Evolutionary conservation across 805 yeast species (phyloP), one percentile per base, ranked within the genome.

Genomic region (Maudiozyma bulderi): DNA sequence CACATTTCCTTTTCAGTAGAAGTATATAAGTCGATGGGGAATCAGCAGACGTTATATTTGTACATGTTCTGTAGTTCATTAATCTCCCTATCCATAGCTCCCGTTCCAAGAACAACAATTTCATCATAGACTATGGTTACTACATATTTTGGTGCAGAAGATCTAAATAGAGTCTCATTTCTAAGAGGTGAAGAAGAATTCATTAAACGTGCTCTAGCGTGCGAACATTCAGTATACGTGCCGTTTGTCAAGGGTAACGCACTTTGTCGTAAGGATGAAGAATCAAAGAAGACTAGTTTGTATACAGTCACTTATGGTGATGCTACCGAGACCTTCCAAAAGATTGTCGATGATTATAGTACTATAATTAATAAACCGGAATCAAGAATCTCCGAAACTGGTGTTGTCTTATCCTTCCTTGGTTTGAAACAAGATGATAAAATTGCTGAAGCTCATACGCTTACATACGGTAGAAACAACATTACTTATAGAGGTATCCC

Each of bases 401-500:
- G 57, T 31, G 48, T 52, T n/a, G 51, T 54, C 45, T 15, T 64
- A 43, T 54, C 58, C 5, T 62, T 61, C 43, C 43, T 64, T 29
- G 66, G 66, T 6, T 48, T 64, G 9, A 39, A 43, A 6, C 28
- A 41, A 11, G 26, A 15, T 26, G 14, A 34, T 35, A 10, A 20
- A 14, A 13, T n/a, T n/a, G 9, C 33, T 7, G n/a, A 9, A 8
- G 33, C 26, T 3, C 15, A 40, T 28, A 13, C 13, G 6, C 15
- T 40, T 3, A 35, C 13, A 4, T 41, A 47, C 13, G 33, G 11
- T 53, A 71, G 67, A 48, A 70, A 72, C 57, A 73, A 73, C 45
- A 73, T 74, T 26, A 35, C 42, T 8, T 78, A 80, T 60, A 68
- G 70, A 34, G 90, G 90, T 3, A 69, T 74, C 5, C 88, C 91